Conservation (phyloP, 1,284 basidiomycete species). For the Kwoniella shivajii region DNA sequence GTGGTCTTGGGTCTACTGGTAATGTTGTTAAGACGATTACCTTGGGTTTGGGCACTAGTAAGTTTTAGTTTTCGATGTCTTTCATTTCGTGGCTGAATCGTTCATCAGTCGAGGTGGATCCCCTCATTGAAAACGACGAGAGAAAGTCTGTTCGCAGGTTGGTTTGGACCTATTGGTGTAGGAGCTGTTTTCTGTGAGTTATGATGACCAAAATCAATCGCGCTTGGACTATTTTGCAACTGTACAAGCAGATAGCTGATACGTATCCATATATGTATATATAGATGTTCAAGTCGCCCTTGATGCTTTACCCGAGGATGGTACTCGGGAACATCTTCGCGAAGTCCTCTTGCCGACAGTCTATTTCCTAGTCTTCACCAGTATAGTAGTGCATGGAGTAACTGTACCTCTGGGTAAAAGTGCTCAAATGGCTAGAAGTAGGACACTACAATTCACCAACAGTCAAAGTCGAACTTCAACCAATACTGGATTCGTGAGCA, state of each 20-base stretch:
- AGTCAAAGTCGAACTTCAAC: neutral
- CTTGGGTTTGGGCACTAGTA: conserved; percentile 69
- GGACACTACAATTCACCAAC: conserved; percentile 5
- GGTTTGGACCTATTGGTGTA: conserved; percentile 52
- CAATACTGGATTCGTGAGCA: neutral
- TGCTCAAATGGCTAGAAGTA: conserved; percentile 16
- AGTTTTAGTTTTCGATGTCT: conserved; percentile 29
- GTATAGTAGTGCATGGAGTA: conserved; percentile 57
- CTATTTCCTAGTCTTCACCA: conserved; percentile 58
- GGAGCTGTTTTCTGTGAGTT: conserved; percentile 32
- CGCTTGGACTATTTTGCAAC: conserved; percentile 5
- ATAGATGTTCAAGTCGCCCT: conserved; percentile 56
- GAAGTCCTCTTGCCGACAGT: conserved; percentile 57
- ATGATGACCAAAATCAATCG: too few relatives aligned
- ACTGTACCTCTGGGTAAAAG: conserved; percentile 52
- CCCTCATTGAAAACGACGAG: conserved; percentile 46
- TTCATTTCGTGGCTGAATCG: too few relatives aligned
- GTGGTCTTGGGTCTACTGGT: conserved; percentile 77
- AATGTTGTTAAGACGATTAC: conserved; percentile 74
- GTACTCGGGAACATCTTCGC: conserved; percentile 49
- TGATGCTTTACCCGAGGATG: conserved; percentile 54
- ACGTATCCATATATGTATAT: neutral
- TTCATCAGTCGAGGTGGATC: conserved; percentile 39
- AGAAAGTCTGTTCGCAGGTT: conserved; percentile 52
- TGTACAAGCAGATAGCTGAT: neutral